Conservation (phyloP, 2,329 filamentous ascomycete species). For the Hymenoscyphus scutula region DNA sequence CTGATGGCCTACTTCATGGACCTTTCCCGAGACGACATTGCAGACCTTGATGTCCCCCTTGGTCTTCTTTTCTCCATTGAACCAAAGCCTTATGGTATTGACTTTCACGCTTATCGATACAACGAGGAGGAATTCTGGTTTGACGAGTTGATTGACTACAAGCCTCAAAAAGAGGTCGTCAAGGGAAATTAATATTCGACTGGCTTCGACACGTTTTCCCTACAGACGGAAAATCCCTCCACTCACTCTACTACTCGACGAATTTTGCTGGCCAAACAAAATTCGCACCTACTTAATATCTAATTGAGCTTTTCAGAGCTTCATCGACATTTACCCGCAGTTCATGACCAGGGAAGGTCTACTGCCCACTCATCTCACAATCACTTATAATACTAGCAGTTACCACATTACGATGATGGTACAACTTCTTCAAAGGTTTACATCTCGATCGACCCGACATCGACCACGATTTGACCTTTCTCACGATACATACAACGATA, state of each 20-base stretch:
- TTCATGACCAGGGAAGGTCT: not conserved
- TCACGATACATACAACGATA: not conserved
- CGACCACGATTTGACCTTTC: not conserved
- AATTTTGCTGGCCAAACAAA: not conserved
- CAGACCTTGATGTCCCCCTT: constrained; percentile 88
- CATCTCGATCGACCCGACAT: not conserved
- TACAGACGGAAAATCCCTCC: not conserved
- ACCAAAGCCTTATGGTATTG: constrained; percentile 95
- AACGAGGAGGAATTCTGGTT: constrained; percentile 78
- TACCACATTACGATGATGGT: not conserved
- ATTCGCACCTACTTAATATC: not conserved
- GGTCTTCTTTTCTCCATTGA: constrained; percentile 94
- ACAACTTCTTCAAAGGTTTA: not conserved
- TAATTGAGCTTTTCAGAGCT: not conserved
- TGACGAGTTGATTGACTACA: constrained; percentile 80
- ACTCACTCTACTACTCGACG: not conserved
- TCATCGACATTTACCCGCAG: not conserved
- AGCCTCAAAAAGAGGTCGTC: constrained; percentile 56
- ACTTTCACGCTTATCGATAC: constrained; percentile 94
- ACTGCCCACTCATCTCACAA: constrained; percentile 4
- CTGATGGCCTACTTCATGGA: constrained; percentile 97
- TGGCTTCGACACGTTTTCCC: not conserved
- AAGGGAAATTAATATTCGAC: constrained; percentile 27
- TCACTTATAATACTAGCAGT: constrained; percentile 3
- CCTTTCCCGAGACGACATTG: constrained; percentile 84